Percentiles rank a stretch among this genome's conserved stretches.
Conservation (phyloP, 202 grass and related monocot species). For the Alloteropsis angusta region DNA sequence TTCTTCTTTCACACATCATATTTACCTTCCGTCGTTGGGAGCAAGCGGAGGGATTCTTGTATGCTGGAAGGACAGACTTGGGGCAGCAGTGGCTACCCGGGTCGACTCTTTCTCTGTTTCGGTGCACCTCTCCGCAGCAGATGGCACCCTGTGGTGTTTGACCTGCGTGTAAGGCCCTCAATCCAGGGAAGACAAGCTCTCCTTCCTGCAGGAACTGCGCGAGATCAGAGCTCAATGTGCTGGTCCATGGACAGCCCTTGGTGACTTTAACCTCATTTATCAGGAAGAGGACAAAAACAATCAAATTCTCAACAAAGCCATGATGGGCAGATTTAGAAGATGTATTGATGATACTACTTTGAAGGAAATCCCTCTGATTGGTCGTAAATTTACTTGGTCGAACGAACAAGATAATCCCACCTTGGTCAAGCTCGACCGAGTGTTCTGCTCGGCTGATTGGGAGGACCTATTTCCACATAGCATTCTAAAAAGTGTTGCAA, state of each 20-base stretch:
- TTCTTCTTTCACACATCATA: background rate
- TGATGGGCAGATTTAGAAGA: background rate
- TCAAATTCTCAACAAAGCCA: background rate
- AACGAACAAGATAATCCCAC: too few species aligned
- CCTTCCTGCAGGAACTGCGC: background rate
- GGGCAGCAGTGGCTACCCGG: background rate
- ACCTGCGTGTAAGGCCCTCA: background rate
- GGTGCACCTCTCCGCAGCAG: too few species aligned
- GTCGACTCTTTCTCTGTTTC: background rate
- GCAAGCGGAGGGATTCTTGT: background rate
- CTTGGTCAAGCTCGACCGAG: too few species aligned
- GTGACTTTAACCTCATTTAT: background rate
- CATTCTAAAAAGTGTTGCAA: too few species aligned
- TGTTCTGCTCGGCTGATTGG: too few species aligned
- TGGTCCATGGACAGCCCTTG: background rate
- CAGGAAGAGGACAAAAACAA: background rate
- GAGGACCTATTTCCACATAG: too few species aligned
- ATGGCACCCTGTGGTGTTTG: background rate
- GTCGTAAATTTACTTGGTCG: too few species aligned
- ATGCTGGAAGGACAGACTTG: background rate
- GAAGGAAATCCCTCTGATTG: too few species aligned
- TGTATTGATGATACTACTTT: too few species aligned
- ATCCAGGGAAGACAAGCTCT: background rate
- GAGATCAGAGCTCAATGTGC: background rate
- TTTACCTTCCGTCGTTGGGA: background rate